Base-by-base conservation (phyloP, 352 stramenopile genomes). In the Phytopythium boreale region DNA sequence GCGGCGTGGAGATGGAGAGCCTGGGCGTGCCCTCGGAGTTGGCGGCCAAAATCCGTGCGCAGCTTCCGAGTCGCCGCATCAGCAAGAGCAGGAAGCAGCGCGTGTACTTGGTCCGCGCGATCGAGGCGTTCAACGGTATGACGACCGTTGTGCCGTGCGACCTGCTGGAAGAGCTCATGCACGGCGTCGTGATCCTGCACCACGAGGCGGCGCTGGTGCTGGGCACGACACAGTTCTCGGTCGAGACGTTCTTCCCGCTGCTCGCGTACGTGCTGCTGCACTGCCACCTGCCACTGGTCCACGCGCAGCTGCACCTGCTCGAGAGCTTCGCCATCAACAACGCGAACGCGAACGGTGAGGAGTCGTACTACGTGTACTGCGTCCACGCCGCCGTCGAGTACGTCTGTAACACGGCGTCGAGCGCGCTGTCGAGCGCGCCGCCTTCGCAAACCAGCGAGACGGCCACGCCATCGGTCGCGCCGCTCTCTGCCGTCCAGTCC, bases 291-390 rank as follows among this genome's bases (percentile, higher is more conserved):
- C 83, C 84, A 17, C 83, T 73, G 20, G 81, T 95, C 49, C 87
- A 95, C 47, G 83, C 87, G 17, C 84, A 93, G 43, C 71, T 95
- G 51, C 83, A 95, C 74, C 59, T 93, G 62, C 69, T 95, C 29
- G 87, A 95, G 66, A 89, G 90, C 52, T 95, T 80, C 22, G 87
- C 87, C n/a, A 92, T 95, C 70, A 90, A 76, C 31, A 76, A 71
- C 39, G 71, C 82, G 20, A 95, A 93, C 51, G 79, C 77, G 29
- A 95, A 93, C 34, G 87, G 87, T 10, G 87, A 95, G 65, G 87
- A 93, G 59, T 92, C 87, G n/a, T 95, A 95, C 64, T 95, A 95
- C 63, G 87, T 95, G 19, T 95, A 95, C 56, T 95, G 87, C 63
- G 84, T 95, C 19, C 87, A 95, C 44, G 84, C 83, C 0, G 87